A percentile compares a stretch with the other conserved stretches of the same genome.
Conservation (phyloP, 2,329 filamentous ascomycete genomes). For the Ophiocordyceps camponoti-floridani region DNA sequence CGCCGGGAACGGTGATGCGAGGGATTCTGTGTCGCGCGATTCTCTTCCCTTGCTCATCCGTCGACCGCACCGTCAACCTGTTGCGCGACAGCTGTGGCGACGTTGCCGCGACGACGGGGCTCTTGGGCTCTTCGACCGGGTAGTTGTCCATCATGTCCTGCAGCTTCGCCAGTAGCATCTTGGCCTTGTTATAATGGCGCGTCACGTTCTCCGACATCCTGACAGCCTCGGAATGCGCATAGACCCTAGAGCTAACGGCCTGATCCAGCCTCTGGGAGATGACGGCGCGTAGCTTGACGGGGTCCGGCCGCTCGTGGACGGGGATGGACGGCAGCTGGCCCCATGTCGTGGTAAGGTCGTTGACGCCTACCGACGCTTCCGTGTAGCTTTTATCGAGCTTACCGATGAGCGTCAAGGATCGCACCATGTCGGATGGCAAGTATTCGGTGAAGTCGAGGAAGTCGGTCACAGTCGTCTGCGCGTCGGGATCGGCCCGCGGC, state of each 20-base stretch:
- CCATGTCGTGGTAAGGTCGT: conserved; percentile 40
- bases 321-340: conserved; percentile 32
- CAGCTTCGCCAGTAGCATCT: conserved; percentile 39
- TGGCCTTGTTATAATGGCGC: conserved; percentile 42
- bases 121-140: conserved; percentile 33
- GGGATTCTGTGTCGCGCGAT: conserved; percentile 28
- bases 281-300: conserved; percentile 34
- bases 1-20: conserved; percentile 46
- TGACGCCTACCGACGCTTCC: conserved; percentile 33
- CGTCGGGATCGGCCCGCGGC: conserved; percentile 44
- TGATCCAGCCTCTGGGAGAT: conserved; percentile 40
- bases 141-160: conserved; percentile 43
- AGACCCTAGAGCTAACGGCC: conserved; percentile 36
- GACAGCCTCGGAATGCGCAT: conserved; percentile 41
- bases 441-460: conserved; percentile 56
- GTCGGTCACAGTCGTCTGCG: conserved; percentile 50
- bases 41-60: conserved; percentile 26
- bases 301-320: conserved; percentile 25
- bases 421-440: conserved; percentile 46
- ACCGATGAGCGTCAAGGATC: conserved; percentile 46
- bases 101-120: conserved; percentile 28
- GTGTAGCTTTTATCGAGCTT: conserved; percentile 42
- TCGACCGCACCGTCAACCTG: conserved; percentile 26
- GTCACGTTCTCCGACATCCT: conserved; percentile 47
- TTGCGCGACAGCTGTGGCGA: conserved; percentile 34